Percentiles rank a stretch among this genome's conserved stretches.
Conservation (phyloP, 345 rosid species). For the Raphanus raphanistrum region DNA sequence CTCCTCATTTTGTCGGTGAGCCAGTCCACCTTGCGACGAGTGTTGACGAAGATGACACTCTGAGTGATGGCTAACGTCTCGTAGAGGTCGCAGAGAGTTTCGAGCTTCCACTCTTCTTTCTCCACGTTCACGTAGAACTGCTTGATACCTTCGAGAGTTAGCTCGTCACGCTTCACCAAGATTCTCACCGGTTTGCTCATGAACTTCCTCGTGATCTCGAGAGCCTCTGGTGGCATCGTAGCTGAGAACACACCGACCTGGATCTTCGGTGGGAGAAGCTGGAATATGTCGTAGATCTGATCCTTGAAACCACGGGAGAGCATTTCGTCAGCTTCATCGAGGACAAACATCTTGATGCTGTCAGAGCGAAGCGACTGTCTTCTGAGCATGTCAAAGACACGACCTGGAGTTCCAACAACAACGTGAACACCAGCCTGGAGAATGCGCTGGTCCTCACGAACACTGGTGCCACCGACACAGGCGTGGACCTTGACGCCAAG, state of each 20-base stretch:
- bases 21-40: neutral
- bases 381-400: neutral
- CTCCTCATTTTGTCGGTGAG: neutral
- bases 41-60: constrained; percentile 1
- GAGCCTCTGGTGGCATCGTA: neutral
- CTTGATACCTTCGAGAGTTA: neutral
- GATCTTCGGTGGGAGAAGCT: neutral
- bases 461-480: constrained; percentile 1
- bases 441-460: neutral
- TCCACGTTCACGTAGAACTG: neutral
- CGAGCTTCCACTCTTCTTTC: neutral
- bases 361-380: neutral
- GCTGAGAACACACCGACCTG: neutral
- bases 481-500: neutral
- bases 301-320: constrained; percentile 6
- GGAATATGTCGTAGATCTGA: neutral
- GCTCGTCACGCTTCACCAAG: neutral
- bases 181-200: neutral
- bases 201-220: neutral
- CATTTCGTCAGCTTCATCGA: neutral
- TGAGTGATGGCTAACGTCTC: neutral
- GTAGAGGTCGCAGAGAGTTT: neutral
- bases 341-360: neutral
- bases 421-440: neutral
- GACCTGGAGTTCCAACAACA: neutral